phyloP scores from a whole-genome alignment of 805 yeast species.

The Nakazawaea holstii region DNA sequence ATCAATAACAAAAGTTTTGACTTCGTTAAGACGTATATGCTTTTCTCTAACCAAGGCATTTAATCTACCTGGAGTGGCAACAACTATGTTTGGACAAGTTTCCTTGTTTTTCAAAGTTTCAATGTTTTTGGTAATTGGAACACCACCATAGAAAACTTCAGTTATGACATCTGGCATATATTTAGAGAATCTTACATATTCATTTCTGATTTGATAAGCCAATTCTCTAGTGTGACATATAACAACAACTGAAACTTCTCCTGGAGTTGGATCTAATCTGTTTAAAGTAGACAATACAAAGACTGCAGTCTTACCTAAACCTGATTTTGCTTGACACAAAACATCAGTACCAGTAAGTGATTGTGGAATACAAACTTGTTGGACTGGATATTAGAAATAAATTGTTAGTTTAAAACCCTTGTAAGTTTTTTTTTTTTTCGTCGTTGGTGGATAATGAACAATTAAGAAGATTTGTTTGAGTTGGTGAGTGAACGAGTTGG shows the following conservation, averaged over 20 bases:
- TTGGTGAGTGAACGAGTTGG: no score
- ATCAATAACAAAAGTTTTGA: conserved; percentile 92
- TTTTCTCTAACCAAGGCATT: conserved; percentile 92
- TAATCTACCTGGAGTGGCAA: conserved; percentile 97
- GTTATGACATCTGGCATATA: conserved; percentile 98
- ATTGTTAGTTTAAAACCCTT: conserved; percentile 10
- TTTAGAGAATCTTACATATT: conserved; percentile 95
- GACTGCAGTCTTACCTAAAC: conserved; percentile 98
- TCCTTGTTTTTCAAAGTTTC: conserved; percentile 88
- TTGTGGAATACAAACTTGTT: conserved; percentile 97
- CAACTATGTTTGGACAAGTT: conserved; percentile 93
- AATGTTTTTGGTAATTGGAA: conserved; percentile 76
- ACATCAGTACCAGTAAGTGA: conserved; percentile 97
- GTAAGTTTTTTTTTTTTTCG: background rate
- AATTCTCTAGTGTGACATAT: conserved; percentile 98
- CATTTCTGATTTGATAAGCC: conserved; percentile 97
- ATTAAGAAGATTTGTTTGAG: background rate
- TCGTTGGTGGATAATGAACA: background rate
- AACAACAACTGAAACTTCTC: conserved; percentile 91
- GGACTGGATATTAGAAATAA: conserved; percentile 50
- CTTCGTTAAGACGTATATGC: conserved; percentile 76
- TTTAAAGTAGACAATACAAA: conserved; percentile 93
- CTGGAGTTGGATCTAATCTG: conserved; percentile 95
- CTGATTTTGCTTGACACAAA: conserved; percentile 98
- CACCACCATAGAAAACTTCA: conserved; percentile 96